phyloP scores from a whole-genome alignment of 257 asterid genomes.

The Verbena officinalis region DNA sequence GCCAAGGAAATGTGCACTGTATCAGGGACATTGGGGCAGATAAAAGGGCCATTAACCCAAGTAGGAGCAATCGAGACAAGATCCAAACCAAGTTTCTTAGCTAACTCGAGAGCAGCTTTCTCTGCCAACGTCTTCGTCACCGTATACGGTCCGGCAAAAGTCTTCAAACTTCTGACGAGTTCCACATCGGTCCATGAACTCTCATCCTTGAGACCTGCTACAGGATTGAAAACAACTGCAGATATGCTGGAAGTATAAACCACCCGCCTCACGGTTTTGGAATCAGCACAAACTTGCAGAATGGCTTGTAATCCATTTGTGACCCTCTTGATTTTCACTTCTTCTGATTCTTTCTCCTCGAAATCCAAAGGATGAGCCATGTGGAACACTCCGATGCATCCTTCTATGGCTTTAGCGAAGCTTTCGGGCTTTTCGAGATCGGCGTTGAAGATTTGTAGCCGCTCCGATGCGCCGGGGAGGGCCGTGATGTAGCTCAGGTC shows the following conservation, averaged over 20 bases:
- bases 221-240: conserved; percentile 9
- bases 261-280: conserved; percentile 49
- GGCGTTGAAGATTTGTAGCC: conserved; percentile 56
- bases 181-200: conserved; percentile 40
- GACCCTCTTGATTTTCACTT: conserved; percentile 30
- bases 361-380: conserved; percentile 57
- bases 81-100: conserved; percentile 14
- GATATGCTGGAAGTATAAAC: conserved; percentile 45
- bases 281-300: conserved; percentile 36
- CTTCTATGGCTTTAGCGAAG: conserved; percentile 51
- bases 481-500: conserved; percentile 53
- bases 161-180: not conserved
- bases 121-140: conserved; percentile 36
- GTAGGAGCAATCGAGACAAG: not conserved
- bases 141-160: not conserved
- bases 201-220: conserved; percentile 29
- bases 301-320: conserved; percentile 43
- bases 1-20: not conserved
- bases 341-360: conserved; percentile 38
- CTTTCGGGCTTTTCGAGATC: conserved; percentile 58
- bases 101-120: conserved; percentile 35
- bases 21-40: not conserved
- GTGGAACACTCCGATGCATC: conserved; percentile 69
- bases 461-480: conserved; percentile 51
- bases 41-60: not conserved